phyloP scores from a whole-genome alignment of 225 moss, liverwort and hornwort species.

The Pseudisothecium myosuroides region DNA sequence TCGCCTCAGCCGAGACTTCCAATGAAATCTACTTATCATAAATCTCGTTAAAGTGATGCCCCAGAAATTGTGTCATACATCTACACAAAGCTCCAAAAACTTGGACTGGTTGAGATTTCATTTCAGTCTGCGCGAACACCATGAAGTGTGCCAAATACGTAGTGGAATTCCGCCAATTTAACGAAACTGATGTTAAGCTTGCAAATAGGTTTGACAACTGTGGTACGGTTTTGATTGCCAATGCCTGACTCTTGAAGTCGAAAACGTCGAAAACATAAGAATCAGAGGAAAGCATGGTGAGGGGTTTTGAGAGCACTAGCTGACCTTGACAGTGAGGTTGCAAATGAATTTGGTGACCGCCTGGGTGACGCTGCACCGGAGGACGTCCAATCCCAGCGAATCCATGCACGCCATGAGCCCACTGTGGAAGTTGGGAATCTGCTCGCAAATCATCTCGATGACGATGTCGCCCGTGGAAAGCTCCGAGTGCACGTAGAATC shows the following conservation, averaged over 20 bases:
- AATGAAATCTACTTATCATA: not conserved
- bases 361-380: constrained; percentile 17
- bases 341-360: constrained; percentile 4
- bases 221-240: not conserved
- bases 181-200: not conserved
- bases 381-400: constrained; percentile 11
- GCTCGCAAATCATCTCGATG: constrained; percentile 32
- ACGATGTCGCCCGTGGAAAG: not conserved
- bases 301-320: not conserved
- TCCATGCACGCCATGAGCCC: constrained; percentile 20
- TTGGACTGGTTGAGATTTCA: not conserved
- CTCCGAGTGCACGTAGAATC: constrained; percentile 29
- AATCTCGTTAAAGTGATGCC: too few relatives aligned
- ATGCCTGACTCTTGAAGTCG: not conserved
- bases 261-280: not conserved
- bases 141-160: not conserved
- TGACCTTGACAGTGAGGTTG: constrained; percentile 29
- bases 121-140: not conserved
- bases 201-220: not conserved
- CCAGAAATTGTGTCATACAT: not conserved
- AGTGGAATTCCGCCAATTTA: not conserved
- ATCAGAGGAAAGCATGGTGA: not conserved
- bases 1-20: too few relatives aligned
- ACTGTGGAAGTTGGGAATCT: constrained; percentile 20
- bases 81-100: not conserved